Conservation (phyloP, 352 stramenopile species). For the Phytophthora idaei region DNA sequence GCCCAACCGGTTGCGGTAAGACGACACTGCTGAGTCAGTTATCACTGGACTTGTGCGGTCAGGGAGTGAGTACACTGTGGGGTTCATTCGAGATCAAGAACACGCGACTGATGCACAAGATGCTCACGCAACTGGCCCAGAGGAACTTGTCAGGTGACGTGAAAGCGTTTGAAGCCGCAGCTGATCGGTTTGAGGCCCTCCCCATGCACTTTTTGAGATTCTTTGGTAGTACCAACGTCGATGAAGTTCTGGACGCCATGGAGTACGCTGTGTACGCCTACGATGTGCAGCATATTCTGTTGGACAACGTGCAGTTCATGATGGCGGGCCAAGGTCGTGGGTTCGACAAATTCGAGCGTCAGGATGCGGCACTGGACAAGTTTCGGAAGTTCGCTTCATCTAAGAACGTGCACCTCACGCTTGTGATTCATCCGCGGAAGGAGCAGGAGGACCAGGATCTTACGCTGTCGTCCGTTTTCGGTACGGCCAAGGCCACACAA, state of each 20-base stretch:
- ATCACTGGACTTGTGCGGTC: slow-evolving; percentile 91
- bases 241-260: slow-evolving; percentile 98
- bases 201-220: slow-evolving; percentile 99
- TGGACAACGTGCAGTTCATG: slow-evolving; percentile 99
- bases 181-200: slow-evolving; percentile 93
- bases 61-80: slow-evolving; percentile 98
- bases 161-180: slow-evolving; percentile 76
- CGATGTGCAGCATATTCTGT: slow-evolving; percentile 98
- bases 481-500: slow-evolving; percentile 98
- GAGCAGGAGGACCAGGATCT: slow-evolving; percentile 94
- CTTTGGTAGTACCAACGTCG: slow-evolving; percentile 95
- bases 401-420: slow-evolving; percentile 98
- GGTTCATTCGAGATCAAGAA: slow-evolving; percentile 99
- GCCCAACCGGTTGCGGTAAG: slow-evolving; percentile 96
- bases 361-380: slow-evolving; percentile 95
- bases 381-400: slow-evolving; percentile 96
- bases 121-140: slow-evolving; percentile 95
- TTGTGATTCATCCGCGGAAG: slow-evolving; percentile 99
- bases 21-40: slow-evolving; percentile 94
- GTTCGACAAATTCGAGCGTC: slow-evolving; percentile 90
- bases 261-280: slow-evolving; percentile 98
- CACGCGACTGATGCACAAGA: slow-evolving; percentile 96
- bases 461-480: slow-evolving; percentile 97
- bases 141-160: slow-evolving; percentile 72
- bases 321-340: slow-evolving; percentile 90